Evolutionary conservation across 352 stramenopile species (phyloP), one percentile per base, ranked within the genome.

Genomic region (Pythium aquatile): DNA sequence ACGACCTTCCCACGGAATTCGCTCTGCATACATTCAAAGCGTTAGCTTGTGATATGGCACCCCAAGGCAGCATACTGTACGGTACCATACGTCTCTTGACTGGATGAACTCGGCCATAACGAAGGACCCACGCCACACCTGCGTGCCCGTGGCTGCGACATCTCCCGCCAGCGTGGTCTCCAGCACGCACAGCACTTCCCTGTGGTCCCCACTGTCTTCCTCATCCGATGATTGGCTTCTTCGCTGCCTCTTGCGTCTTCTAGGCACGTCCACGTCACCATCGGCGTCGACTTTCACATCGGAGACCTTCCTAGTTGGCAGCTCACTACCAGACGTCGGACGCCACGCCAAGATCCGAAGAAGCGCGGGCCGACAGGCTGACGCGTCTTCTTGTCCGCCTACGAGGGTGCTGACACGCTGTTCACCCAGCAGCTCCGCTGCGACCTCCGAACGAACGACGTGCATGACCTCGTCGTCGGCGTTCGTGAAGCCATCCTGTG

Each of bases 61-160:
- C 20, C 20, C 20, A 24, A 24, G 20, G 20, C 20, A 24, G 20
- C 20, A 24, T 24, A 24, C 20, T 24, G 20, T 24, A 24, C 20
- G 20, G 26, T 40, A 35, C 10, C 55, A 4, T 17, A 77, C 74
- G 55, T 61, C 29, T n/a, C 51, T 33, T 9, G 62, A 69, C 30
- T 72, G 66, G 24, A 90, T 62, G 53, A 76, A 86, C 53, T 90
- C 80, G 6, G 74, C 74, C 20, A 90, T 61, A 20, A 90, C 59
- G 26, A 90, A 72, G 26, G 83, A 79, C 53, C 76, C 80, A 32
- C 78, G 74, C 80, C 83, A 73, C 1, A 73, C 10, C 32, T 73
- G 66, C 24, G 42, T 33, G 44, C 66, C 66, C 9, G 66, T 69
- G 1, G 30, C 46, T 5, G 56, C 39, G 1, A 44, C 56, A 44